These are phyloP conservation scores for Ciborinia camelliae DNA, from an alignment of 2,329 filamentous ascomycete genomes.

Conservation along the genomic window DNA sequence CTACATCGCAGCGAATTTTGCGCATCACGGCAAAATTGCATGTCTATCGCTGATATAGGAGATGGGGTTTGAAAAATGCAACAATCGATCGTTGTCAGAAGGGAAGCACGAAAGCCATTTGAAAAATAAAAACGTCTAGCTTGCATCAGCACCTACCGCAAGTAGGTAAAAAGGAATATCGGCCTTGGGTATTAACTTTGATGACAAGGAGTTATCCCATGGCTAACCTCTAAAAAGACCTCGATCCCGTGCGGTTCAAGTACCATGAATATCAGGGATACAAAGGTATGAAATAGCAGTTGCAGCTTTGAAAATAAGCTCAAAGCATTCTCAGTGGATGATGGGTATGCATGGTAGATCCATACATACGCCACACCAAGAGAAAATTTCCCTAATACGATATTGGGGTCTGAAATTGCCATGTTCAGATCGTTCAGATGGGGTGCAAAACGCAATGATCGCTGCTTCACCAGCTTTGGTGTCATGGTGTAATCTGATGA, in stretches of 20 bases:
- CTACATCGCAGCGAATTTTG: conserved; percentile 5
- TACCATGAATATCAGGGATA: neutral
- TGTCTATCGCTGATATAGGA: neutral
- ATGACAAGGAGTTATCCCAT: neutral
- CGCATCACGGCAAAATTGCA: conserved; percentile 5
- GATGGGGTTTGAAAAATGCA: neutral
- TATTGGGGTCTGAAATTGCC: neutral
- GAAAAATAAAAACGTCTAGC: neutral
- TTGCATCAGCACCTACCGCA: neutral
- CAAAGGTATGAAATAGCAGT: neutral
- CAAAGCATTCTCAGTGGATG: neutral
- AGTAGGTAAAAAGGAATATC: neutral
- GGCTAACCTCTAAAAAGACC: neutral
- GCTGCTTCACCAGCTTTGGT: neutral
- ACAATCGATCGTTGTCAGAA: neutral
- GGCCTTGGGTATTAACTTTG: neutral
- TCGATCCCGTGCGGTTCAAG: neutral
- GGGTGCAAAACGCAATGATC: neutral
- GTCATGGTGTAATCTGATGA: neutral
- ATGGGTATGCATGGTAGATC: neutral
- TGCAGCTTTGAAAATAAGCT: neutral
- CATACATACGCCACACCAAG: neutral
- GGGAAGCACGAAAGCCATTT: neutral
- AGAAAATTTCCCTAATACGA: neutral
- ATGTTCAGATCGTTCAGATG: neutral